Base-by-base conservation (phyloP, 2,329 filamentous ascomycete species). In the Scytalidium lignicola region DNA sequence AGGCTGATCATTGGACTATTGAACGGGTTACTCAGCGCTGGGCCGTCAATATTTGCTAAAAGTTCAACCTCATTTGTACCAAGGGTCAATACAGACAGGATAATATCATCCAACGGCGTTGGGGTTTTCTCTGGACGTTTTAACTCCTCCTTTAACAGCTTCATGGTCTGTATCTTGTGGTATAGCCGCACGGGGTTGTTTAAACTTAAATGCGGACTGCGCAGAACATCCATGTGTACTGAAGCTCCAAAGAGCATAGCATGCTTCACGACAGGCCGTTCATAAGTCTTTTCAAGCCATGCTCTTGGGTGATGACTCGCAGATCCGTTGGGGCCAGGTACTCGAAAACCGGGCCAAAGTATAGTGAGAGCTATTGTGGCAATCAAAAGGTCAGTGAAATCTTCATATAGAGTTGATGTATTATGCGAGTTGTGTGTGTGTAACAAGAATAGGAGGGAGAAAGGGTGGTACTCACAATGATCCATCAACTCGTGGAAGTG, bases 151-250 rank as follows among this genome's bases (percentile, higher is more conserved):
- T 50, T 47, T 23, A 53, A 42, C n/a, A 53, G 20, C 19, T 44
- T 44, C 44, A 53, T 46, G 3, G 48, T 53, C 32, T 50, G 51
- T 13, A 53, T 32, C 43, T 53, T 53, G 42, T 53, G 48, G 43
- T 45, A 48, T 2, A 50, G 26, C 15, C 51, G 47, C n/a, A 50
- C 18, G 8, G 47, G 43, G 22, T 48, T 53, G 20, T 46, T 43
- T 15, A 53, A 7, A 3, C 39, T 46, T 13, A 43, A 15, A 8
- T 19, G n/a, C 2, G 51, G 48, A 43, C 41, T 26, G 12, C 51
- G 44, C 17, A 50, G 51, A 15, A 53, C 48, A 22, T 52, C 47
- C 22, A 44, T 43, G 22, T 52, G 50, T 2, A 47, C 47, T 15
- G 42, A 21, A 12, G 50, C 50, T 2, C 50, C 50, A 23, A 52